Evolutionary conservation across 106 monocot genomes (phyloP), one percentile per base, ranked within the genome.

Genomic region (Acorus calamus): DNA sequence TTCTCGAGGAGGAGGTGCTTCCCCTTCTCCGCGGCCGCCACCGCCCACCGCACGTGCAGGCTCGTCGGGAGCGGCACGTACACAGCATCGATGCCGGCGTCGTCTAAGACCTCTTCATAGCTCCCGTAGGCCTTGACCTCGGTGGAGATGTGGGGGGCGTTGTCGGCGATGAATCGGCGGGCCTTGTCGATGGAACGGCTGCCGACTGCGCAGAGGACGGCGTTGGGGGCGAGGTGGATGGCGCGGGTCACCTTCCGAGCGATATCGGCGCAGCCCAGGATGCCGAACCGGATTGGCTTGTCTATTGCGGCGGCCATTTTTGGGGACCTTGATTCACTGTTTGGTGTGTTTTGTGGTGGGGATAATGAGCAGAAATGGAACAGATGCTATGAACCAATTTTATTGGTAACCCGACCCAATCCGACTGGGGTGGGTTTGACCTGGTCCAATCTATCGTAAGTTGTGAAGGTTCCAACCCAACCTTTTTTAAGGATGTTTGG

Each of bases 1-100:
- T 86, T 91, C 86, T 86, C 86, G 9, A 84, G 67, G 11, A 92
- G 74, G 69, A 92, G 49, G 66, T 92, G 87, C 77, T 87, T 84
- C 56, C 78, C 69, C 53, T 69, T 72, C 61, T 49, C 77, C 11
- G 81, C 87, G 4, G 79, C 87, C 13, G 76, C 76, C 9, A 79
- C 63, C 10, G 81, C 81, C 86, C 92, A 84, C 6, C 12, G 56
- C 14, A 77, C 47, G 65, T 84, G 86, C 43, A 81, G 81, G 66
- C 83, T 81, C 44, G 92, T 92, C 14, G 92, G 87, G 52, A 92
- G 74, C 8, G 92, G 86, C 1, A 86, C 10, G 72, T 84, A 87
- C 42, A 86, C 86, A 53, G 81, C 87, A 49, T 92, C 81, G 4
- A 92, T 66, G 50, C 4, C 8, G 4, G 84, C 58, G 47, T 92